These are phyloP conservation scores for Scheffersomyces illinoinensis DNA, from an alignment of 1,139 yeast genomes.

Conservation along the genomic window DNA sequence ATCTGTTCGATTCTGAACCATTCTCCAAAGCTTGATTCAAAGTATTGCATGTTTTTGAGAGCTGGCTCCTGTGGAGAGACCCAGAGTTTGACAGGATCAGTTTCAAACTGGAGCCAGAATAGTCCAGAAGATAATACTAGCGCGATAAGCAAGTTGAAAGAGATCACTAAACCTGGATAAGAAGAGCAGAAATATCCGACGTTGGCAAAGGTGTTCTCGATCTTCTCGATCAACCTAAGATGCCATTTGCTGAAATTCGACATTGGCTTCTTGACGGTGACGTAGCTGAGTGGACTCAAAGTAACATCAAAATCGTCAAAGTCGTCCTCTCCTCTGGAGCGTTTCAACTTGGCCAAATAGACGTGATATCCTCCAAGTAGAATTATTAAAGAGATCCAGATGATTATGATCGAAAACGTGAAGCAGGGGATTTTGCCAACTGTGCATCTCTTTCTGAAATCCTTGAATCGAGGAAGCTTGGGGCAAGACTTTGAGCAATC, in stretches of 20 bases:
- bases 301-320: constrained; percentile 19
- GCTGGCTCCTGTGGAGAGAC: constrained; percentile 81
- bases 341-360: constrained; percentile 24
- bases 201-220: constrained; percentile 38
- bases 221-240: constrained; percentile 12
- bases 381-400: constrained; percentile 44
- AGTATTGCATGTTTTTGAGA: constrained; percentile 64
- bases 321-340: background rate
- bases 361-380: constrained; percentile 42
- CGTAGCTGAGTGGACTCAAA: background rate
- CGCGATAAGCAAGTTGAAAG: constrained; percentile 43
- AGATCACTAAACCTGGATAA: constrained; percentile 58
- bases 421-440: constrained; percentile 73
- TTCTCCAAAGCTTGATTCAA: constrained; percentile 84
- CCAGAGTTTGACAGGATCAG: constrained; percentile 84
- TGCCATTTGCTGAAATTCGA: background rate
- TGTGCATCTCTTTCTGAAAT: constrained; percentile 42
- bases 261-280: constrained; percentile 1
- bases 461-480: constrained; percentile 45
- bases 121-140: constrained; percentile 55
- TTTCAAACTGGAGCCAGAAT: constrained; percentile 59
- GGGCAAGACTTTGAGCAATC: constrained; percentile 90
- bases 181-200: constrained; percentile 57
- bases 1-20: constrained; percentile 89
- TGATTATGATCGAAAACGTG: constrained; percentile 58